phyloP scores from a whole-genome alignment of 2,329 filamentous ascomycete genomes.

The Mycocentrospora acerina region DNA sequence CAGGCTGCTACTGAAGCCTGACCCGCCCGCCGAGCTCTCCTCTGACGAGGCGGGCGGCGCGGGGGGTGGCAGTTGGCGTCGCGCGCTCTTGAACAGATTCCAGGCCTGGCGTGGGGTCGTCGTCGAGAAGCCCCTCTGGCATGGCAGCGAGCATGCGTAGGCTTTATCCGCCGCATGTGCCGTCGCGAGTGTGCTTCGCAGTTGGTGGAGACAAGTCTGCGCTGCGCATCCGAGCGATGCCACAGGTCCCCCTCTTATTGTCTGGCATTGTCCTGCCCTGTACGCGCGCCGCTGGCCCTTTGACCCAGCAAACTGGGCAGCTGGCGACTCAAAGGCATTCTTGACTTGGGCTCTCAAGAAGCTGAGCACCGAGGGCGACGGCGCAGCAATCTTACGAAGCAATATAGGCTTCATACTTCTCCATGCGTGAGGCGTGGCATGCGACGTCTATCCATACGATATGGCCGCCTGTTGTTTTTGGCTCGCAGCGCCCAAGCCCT shows the following conservation, averaged over 20 bases:
- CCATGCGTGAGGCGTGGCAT: conserved; percentile 18
- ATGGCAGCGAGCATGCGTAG: not conserved
- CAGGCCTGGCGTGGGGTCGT: conserved; percentile 20
- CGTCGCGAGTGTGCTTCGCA: not conserved
- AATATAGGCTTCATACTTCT: conserved; percentile 41
- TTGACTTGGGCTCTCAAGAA: conserved; percentile 40
- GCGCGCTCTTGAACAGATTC: conserved; percentile 37
- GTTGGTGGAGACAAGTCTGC: no score
- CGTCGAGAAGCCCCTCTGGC: conserved; percentile 19
- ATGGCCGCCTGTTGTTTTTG: conserved; percentile 9
- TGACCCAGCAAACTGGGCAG: conserved; percentile 23
- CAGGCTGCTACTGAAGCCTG: conserved; percentile 48
- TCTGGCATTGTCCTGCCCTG: not conserved
- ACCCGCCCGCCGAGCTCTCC: conserved; percentile 55
- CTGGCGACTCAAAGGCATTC: conserved; percentile 30
- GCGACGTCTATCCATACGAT: conserved; percentile 32
- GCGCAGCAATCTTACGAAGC: conserved; percentile 34
- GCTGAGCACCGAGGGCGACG: conserved; percentile 41
- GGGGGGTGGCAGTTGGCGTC: conserved; percentile 58
- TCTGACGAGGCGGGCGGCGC: conserved; percentile 52
- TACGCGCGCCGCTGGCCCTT: conserved; percentile 20
- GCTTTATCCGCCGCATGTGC: not conserved
- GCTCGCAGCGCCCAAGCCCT: conserved; percentile 9
- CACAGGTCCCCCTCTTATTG: no score
- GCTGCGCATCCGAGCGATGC: no score